Evolutionary conservation across 371 early-diverging fungal species (phyloP).

Genomic region (Dichotomocladium elegans): DNA sequence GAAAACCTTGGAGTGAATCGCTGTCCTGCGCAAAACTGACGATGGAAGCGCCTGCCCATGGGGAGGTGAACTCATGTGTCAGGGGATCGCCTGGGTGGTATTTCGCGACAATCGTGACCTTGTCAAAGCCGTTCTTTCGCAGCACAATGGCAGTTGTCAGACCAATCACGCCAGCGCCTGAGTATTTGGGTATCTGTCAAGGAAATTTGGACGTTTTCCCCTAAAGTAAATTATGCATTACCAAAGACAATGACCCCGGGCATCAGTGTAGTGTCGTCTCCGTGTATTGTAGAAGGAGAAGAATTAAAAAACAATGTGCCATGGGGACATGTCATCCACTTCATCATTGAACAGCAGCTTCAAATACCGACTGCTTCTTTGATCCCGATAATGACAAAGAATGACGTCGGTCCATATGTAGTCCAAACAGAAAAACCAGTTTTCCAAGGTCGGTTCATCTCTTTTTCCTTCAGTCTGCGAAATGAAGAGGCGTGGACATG

Average conservation of each 20-base stretch:
- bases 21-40: slow-evolving; percentile 21
- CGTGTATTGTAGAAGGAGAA: too few relatives aligned
- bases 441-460: too few relatives aligned
- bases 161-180: slow-evolving; percentile 83
- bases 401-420: too few relatives aligned
- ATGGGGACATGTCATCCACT: too few relatives aligned
- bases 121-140: slow-evolving; percentile 44
- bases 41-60: slow-evolving; percentile 67
- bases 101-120: slow-evolving; percentile 55
- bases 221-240: not conserved
- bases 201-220: not conserved
- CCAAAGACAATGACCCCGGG: slow-evolving; percentile 1
- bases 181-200: not conserved
- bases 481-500: too few relatives aligned
- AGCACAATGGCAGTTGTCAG: slow-evolving; percentile 63
- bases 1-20: slow-evolving; percentile 27
- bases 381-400: too few relatives aligned
- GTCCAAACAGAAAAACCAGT: too few relatives aligned
- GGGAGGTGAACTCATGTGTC: slow-evolving; percentile 62
- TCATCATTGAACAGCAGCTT: too few relatives aligned
- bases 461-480: too few relatives aligned
- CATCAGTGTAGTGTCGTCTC: too few relatives aligned
- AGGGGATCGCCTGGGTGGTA: slow-evolving; percentile 56
- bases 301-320: too few relatives aligned
- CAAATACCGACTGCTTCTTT: too few relatives aligned